Conservation (phyloP, 345 rosid species). For the Melaleuca alternifolia region DNA sequence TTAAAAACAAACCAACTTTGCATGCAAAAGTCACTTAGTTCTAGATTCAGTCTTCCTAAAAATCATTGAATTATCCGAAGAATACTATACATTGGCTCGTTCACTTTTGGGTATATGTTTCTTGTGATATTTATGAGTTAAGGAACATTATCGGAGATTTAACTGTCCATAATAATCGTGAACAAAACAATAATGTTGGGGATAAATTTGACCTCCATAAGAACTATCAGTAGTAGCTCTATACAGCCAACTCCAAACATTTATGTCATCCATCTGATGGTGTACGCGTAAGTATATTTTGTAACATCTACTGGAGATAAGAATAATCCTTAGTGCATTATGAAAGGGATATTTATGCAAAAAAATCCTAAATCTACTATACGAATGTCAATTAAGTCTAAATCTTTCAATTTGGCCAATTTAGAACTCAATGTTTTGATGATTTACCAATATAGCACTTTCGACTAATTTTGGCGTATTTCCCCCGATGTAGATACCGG, state of each 20-base stretch:
- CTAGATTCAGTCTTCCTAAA: no score
- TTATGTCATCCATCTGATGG: rapidly evolving
- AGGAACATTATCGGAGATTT: rapidly evolving
- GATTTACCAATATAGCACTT: no score
- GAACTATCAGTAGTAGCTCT: no score
- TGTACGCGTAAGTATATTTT: neutral
- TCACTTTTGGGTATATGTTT: neutral
- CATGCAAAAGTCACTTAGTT: neutral
- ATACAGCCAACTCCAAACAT: neutral
- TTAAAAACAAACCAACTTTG: neutral
- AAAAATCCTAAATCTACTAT: no score
- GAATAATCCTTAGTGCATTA: no score
- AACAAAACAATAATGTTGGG: neutral
- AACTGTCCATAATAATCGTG: neutral
- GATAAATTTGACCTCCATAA: no score
- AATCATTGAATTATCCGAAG: neutral
- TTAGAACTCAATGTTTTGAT: no score
- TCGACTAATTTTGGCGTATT: no score
- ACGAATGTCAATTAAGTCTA: no score
- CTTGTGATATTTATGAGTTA: neutral
- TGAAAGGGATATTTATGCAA: no score
- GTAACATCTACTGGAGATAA: rapidly evolving
- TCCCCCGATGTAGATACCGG: no score
- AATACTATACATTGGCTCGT: neutral
- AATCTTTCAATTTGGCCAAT: no score